Evolutionary conservation across 257 asterid genomes (phyloP).

Genomic region (Primulina huaijiensis): DNA sequence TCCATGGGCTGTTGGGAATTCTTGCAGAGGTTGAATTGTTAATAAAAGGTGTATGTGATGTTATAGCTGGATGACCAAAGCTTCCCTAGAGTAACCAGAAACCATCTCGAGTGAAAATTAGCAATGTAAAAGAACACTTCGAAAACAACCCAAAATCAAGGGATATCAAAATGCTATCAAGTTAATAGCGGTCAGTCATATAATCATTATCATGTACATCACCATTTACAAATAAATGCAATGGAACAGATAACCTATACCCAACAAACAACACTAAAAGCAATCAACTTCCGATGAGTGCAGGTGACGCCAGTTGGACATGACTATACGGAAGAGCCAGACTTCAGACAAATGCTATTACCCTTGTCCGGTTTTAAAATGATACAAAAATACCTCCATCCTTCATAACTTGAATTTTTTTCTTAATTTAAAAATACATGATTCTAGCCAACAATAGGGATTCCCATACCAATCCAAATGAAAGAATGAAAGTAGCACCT

Average conservation of each 20-base stretch:
- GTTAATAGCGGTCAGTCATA: not conserved
- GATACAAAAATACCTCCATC: not conserved
- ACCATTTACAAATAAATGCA: not conserved
- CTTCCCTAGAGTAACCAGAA: slow-evolving; percentile 33
- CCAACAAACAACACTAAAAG: not conserved
- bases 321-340: not conserved
- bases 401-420: not conserved
- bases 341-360: not conserved
- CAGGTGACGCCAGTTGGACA: not conserved
- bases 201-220: not conserved
- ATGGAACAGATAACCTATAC: too few relatives aligned
- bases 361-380: not conserved
- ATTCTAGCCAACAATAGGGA: not conserved
- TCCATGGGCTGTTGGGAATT: slow-evolving; percentile 78
- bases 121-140: slow-evolving; percentile 4
- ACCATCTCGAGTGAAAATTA: not conserved
- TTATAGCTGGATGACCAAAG: slow-evolving; percentile 28
- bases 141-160: not conserved
- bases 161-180: not conserved
- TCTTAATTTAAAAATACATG: not conserved
- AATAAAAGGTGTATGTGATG: slow-evolving; percentile 26
- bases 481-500: not conserved
- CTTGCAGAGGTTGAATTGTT: slow-evolving; percentile 21
- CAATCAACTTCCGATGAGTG: not conserved
- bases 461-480: too few relatives aligned